Percentiles rank a stretch among this genome's conserved stretches.
These are phyloP conservation scores for Papiliotrema fonsecae DNA, from an alignment of 1,284 basidiomycete genomes.

Conservation along the genomic window DNA sequence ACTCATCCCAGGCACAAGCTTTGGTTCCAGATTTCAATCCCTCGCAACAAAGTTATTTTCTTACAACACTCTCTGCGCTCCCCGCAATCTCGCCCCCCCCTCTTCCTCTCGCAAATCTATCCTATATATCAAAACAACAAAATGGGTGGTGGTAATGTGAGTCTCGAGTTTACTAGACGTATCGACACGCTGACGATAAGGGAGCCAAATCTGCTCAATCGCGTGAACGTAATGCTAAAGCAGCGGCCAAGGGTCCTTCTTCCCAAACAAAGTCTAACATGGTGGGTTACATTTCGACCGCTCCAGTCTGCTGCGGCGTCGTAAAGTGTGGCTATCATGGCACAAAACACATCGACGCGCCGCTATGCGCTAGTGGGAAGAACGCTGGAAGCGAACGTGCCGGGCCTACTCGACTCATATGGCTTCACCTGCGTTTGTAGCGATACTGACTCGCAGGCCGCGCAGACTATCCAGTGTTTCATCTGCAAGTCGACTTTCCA, in stretches of 20 bases:
- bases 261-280: slow-evolving; percentile 46
- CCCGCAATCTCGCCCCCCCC: neutral
- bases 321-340: too few species aligned
- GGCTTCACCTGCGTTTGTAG: too few species aligned
- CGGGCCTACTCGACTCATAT: too few species aligned
- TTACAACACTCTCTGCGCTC: too few species aligned
- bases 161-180: slow-evolving; percentile 6
- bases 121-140: slow-evolving; percentile 3
- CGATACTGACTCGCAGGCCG: slow-evolving; percentile 30
- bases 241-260: slow-evolving; percentile 27
- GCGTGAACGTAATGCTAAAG: slow-evolving; percentile 34
- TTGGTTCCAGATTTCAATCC: neutral
- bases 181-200: slow-evolving; percentile 14
- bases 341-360: too few species aligned
- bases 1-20: slow-evolving; percentile 1
- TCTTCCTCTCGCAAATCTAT: neutral
- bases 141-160: slow-evolving; percentile 44
- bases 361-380: too few species aligned
- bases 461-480: slow-evolving; percentile 50
- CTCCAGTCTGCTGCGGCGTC: too few species aligned
- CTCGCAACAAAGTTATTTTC: too few species aligned
- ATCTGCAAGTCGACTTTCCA: slow-evolving; percentile 52
- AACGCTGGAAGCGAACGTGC: too few species aligned
- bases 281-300: too few species aligned
- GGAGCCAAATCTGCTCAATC: slow-evolving; percentile 44